phyloP scores from a whole-genome alignment of 108 stramenopile species.

The Cyclotella atomus region DNA sequence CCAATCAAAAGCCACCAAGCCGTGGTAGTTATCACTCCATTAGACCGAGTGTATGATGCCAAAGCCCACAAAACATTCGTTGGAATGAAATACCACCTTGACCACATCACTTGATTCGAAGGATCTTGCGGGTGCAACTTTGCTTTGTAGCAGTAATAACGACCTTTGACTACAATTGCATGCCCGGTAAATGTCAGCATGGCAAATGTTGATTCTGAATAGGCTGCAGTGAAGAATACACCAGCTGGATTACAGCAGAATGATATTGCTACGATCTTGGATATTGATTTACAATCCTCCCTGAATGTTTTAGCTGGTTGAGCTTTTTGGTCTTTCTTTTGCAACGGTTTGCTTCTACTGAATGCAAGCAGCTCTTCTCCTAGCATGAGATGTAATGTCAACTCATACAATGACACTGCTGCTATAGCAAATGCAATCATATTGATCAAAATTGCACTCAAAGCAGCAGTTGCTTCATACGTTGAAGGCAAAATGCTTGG shows the following conservation, averaged over 20 bases:
- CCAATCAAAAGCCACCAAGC: constrained; percentile 64
- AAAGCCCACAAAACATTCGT: constrained; percentile 57
- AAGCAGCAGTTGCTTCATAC: constrained; percentile 61
- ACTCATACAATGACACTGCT: constrained; percentile 57
- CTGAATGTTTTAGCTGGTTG: background rate
- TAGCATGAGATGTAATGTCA: constrained; percentile 51
- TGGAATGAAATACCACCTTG: constrained; percentile 23
- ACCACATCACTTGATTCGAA: background rate
- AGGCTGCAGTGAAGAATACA: constrained; percentile 83
- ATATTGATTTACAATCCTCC: constrained; percentile 7
- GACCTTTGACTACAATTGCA: constrained; percentile 42
- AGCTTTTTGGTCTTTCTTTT: background rate
- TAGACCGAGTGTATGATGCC: constrained; percentile 79
- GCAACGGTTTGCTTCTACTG: background rate
- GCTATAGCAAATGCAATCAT: constrained; percentile 60
- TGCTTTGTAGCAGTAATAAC: constrained; percentile 17
- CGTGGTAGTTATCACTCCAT: constrained; percentile 68
- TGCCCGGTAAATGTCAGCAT: constrained; percentile 64
- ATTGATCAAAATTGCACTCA: constrained; percentile 64
- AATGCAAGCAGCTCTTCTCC: background rate
- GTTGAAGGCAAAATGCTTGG: constrained; percentile 59
- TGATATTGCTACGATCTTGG: constrained; percentile 44
- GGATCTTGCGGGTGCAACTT: background rate
- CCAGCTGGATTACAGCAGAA: constrained; percentile 80
- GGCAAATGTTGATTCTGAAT: constrained; percentile 84